Conservation (phyloP, 352 stramenopile genomes). For the Peronospora destructor region DNA sequence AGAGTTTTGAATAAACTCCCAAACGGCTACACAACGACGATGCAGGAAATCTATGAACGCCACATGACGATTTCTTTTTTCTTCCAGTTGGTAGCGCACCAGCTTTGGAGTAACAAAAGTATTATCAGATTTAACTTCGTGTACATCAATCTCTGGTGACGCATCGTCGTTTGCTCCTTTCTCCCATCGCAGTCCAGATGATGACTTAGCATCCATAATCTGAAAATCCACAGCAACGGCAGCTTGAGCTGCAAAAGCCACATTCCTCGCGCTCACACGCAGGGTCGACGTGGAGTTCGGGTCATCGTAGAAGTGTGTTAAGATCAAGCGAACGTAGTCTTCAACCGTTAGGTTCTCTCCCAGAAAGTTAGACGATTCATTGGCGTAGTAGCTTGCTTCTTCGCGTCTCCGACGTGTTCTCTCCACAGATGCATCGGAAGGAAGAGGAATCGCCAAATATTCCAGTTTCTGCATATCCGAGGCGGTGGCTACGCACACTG, state of each 20-base stretch:
- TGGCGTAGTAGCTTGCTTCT: constrained; percentile 32
- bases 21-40: constrained; percentile 49
- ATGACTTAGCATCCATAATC: constrained; percentile 75
- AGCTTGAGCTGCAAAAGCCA: constrained; percentile 47
- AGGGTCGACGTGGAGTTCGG: constrained; percentile 36
- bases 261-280: constrained; percentile 38
- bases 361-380: constrained; percentile 37
- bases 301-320: constrained; percentile 55
- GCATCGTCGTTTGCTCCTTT: constrained; percentile 28
- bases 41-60: constrained; percentile 66
- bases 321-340: constrained; percentile 48
- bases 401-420: constrained; percentile 38
- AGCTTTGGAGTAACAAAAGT: constrained; percentile 64
- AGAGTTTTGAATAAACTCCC: constrained; percentile 50
- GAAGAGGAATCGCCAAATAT: constrained; percentile 13
- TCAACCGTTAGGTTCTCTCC: constrained; percentile 38
- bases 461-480: constrained; percentile 64
- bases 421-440: constrained; percentile 26
- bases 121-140: constrained; percentile 16
- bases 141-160: constrained; percentile 6
- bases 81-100: constrained; percentile 79
- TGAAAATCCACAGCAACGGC: constrained; percentile 53
- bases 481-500: constrained; percentile 55
- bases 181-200: constrained; percentile 75
- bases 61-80: constrained; percentile 56